Evolutionary conservation across 768 basidiomycete species (phyloP).

Genomic region (Boletus insuetus): DNA sequence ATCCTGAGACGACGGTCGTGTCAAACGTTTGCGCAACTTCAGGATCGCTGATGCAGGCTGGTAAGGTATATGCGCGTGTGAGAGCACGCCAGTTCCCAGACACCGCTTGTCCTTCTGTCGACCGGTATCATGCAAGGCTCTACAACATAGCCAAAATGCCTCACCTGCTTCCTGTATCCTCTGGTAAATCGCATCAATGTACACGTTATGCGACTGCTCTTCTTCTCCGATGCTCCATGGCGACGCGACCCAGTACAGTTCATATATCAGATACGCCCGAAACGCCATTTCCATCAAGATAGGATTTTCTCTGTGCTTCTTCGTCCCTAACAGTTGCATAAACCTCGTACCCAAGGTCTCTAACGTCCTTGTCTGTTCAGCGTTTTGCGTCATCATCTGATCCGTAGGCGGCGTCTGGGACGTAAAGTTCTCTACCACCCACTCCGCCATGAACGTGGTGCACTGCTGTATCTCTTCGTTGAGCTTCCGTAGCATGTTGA

Average conservation of each 20-base stretch:
- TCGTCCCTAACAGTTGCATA: constrained; percentile 18
- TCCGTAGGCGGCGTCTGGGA: constrained; percentile 13
- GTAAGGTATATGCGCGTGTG: constrained; percentile 24
- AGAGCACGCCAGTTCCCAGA: constrained; percentile 43
- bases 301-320: constrained; percentile 24
- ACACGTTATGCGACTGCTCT: constrained; percentile 12
- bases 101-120: constrained; percentile 41
- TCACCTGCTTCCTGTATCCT: constrained; percentile 34
- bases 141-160: background rate
- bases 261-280: constrained; percentile 24
- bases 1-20: constrained; percentile 13
- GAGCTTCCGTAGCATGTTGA: constrained; percentile 38
- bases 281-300: constrained; percentile 33
- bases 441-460: constrained; percentile 43
- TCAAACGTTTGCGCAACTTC: constrained; percentile 11
- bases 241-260: constrained; percentile 18
- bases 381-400: background rate
- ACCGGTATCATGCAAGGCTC: background rate
- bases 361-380: constrained; percentile 10
- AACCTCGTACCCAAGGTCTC: constrained; percentile 15
- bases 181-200: constrained; percentile 30
- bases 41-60: constrained; percentile 10
- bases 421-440: constrained; percentile 38
- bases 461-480: constrained; percentile 46
- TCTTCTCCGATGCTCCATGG: constrained; percentile 23